These are phyloP conservation scores for Epichloe elymi DNA, from an alignment of 2,329 filamentous ascomycete species.

Conservation along the genomic window DNA sequence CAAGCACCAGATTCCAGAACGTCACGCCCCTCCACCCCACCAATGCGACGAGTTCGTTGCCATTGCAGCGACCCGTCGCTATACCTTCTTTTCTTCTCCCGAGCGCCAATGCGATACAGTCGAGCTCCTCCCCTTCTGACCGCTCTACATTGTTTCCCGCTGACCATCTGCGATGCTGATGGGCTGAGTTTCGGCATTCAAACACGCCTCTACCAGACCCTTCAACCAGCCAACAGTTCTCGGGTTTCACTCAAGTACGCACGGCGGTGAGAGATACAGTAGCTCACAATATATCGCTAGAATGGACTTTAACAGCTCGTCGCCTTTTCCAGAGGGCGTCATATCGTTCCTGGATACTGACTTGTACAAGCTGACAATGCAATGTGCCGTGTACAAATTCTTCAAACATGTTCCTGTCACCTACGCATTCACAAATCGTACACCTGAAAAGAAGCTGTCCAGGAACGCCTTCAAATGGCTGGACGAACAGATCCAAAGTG, in stretches of 20 bases:
- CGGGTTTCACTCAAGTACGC: no score
- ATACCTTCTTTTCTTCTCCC: background rate
- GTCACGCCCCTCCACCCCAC: constrained; percentile 12
- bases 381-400: constrained; percentile 89
- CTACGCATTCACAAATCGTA: constrained; percentile 92
- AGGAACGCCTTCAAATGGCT: constrained; percentile 78
- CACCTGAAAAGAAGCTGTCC: constrained; percentile 82
- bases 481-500: constrained; percentile 66
- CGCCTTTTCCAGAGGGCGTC: constrained; percentile 59
- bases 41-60: constrained; percentile 2
- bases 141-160: background rate
- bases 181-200: background rate
- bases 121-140: background rate
- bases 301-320: constrained; percentile 56
- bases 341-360: constrained; percentile 73
- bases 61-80: background rate
- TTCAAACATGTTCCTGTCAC: constrained; percentile 73
- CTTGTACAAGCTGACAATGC: constrained; percentile 97
- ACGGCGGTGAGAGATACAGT: no score
- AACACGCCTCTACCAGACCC: background rate
- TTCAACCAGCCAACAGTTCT: no score
- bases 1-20: background rate
- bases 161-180: background rate
- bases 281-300: background rate
- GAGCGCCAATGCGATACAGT: background rate